Evolutionary conservation across 768 basidiomycete species (phyloP).

Genomic region (Pisolithus marmoratus): DNA sequence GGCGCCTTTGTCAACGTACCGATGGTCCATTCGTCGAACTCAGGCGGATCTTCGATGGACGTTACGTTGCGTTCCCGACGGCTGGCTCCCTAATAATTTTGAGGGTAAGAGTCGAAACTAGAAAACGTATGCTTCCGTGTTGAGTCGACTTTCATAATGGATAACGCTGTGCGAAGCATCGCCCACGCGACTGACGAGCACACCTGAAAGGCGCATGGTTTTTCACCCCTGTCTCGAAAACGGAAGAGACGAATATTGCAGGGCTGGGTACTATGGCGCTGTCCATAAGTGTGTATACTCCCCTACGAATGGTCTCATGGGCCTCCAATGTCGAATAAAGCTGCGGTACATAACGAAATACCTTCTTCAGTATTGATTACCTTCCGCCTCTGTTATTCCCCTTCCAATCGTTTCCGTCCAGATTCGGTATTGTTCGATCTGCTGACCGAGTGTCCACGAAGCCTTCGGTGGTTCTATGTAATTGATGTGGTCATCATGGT

Average conservation of each 20-base stretch:
- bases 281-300: constrained; percentile 30
- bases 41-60: constrained; percentile 32
- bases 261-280: constrained; percentile 39
- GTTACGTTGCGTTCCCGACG: constrained; percentile 34
- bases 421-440: constrained; percentile 19
- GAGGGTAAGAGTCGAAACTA: constrained; percentile 27
- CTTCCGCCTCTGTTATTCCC: constrained; percentile 33
- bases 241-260: constrained; percentile 38
- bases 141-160: constrained; percentile 18
- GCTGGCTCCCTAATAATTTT: constrained; percentile 54
- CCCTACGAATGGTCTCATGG: constrained; percentile 5
- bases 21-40: constrained; percentile 33
- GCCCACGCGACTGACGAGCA: neutral
- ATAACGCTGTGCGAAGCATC: neutral
- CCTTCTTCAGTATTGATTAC: constrained; percentile 24
- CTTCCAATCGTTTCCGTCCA: constrained; percentile 29
- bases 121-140: constrained; percentile 8
- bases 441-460: constrained; percentile 27
- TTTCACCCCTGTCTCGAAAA: constrained; percentile 26
- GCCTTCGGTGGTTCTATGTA: constrained; percentile 28
- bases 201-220: constrained; percentile 42
- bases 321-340: too few species aligned
- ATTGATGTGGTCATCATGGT: constrained; percentile 8
- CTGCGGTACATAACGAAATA: constrained; percentile 19
- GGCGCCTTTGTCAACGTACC: constrained; percentile 37